These are phyloP conservation scores for Suhomyces taliae DNA, from an alignment of 1,139 yeast species.

Conservation along the genomic window DNA sequence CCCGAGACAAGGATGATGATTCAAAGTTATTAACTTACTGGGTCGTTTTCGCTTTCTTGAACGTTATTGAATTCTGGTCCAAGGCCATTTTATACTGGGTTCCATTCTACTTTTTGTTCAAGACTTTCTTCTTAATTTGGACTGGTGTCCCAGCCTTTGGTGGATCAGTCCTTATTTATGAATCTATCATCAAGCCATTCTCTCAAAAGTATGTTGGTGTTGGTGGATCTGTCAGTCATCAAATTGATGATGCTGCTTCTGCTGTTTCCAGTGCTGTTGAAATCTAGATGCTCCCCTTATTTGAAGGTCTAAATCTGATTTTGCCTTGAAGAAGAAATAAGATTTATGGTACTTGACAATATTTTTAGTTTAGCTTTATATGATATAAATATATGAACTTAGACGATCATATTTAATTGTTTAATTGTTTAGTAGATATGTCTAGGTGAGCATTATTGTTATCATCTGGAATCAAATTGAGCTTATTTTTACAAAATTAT, in stretches of 20 bases:
- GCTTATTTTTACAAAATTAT: too few species aligned
- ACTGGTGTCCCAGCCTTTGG: constrained; percentile 85
- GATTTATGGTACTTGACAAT: too few species aligned
- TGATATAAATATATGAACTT: too few species aligned
- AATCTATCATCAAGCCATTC: constrained; percentile 65
- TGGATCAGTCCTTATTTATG: constrained; percentile 78
- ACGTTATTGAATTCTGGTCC: constrained; percentile 94
- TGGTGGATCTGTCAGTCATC: constrained; percentile 18
- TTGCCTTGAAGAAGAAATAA: too few species aligned
- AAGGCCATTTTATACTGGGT: constrained; percentile 88
- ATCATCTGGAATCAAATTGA: too few species aligned
- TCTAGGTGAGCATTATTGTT: too few species aligned
- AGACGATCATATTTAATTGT: too few species aligned
- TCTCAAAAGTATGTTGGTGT: constrained; percentile 57
- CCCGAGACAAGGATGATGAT: constrained; percentile 68
- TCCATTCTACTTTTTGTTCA: constrained; percentile 94
- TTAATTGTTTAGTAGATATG: too few species aligned
- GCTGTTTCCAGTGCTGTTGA: constrained; percentile 49
- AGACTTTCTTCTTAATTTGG: constrained; percentile 84
- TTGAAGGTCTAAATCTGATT: too few species aligned
- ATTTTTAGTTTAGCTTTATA: too few species aligned
- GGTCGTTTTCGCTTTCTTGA: constrained; percentile 93
- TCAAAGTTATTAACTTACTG: constrained; percentile 89
- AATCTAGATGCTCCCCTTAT: constrained; percentile 17
- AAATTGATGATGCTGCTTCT: constrained; percentile 48